Evolutionary conservation across 2,329 filamentous ascomycete species (phyloP), one percentile per base, ranked within the genome.

Genomic region (Aureobasidium mangrovei): DNA sequence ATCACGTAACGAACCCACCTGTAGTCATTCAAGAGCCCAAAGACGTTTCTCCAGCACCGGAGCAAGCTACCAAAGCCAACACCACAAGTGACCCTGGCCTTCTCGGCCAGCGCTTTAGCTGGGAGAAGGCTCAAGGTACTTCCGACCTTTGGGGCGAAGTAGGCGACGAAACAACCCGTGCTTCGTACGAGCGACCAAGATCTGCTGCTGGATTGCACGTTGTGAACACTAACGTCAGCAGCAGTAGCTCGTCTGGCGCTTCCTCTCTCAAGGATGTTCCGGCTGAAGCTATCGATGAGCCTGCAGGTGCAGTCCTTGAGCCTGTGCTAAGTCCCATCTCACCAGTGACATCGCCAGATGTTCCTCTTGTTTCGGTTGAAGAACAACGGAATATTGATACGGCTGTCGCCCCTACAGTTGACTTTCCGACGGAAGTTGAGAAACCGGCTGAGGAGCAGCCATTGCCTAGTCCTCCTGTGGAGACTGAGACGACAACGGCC

Each of bases 141-240:
- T 54, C 53, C n/a, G 36, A 36, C 27, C 26, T 52, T 32, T 55
- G 41, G 38, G 49, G 45, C 4, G 32, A 52, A 49, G 48, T 36
- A 12, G 49, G 47, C 12, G 40, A 49, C 8, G 57, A 59, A 43
- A 55, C 57, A 9, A 57, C 57, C 41, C 43, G 53, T 41, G 53
- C 53, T 18, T 42, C 54, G 4, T 68, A 66, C 46, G 65, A 67
- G 55, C 57, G 65, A 26, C 64, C 65, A 6, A 54, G 58, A 24
- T 66, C 61, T 9, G 40, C 39, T 4, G 46, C 61, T 31, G 68
- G 67, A 3, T 63, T 75, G 39, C 72, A 74, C 53, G 69, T 75
- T 27, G 69, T 74, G 43, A 76, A 76, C 54, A 66, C 69, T 18
- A 67, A 65, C 38, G 39, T 67, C 7, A 67, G 63, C 41, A 62